phyloP scores from a whole-genome alignment of 23 red algal genomes.

The Chondrus crispus region DNA sequence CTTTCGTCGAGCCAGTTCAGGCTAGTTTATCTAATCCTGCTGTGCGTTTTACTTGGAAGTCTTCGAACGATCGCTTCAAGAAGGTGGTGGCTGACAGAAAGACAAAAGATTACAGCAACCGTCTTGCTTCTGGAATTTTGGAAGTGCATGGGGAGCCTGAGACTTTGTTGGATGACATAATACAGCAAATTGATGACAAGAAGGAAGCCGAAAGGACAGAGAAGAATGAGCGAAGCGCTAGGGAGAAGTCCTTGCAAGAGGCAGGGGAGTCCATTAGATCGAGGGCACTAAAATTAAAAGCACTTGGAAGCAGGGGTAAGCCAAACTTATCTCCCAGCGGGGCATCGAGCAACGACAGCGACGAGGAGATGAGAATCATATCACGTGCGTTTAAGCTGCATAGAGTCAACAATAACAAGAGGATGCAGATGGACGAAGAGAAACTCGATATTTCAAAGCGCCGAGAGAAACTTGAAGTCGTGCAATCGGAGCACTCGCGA shows the following conservation, averaged over 20 bases:
- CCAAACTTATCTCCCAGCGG: background rate
- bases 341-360: background rate
- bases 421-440: background rate
- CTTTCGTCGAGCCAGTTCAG: no score
- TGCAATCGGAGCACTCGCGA: no score
- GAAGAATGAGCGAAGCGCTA: background rate
- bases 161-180: slow-evolving; percentile 3
- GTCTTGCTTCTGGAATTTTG: background rate
- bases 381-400: background rate
- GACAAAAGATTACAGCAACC: background rate
- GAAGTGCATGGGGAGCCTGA: background rate
- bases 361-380: background rate
- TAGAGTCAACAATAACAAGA: background rate
- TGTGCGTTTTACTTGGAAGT: background rate
- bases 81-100: background rate
- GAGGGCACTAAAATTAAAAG: background rate
- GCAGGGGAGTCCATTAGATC: background rate
- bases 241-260: background rate
- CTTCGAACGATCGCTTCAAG: background rate
- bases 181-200: background rate
- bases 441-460: background rate
- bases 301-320: background rate
- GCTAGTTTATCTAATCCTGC: no score
- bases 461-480: background rate
- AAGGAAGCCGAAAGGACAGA: background rate